Conservation (phyloP, 2,329 filamentous ascomycete species). For the Alternaria sp. region DNA sequence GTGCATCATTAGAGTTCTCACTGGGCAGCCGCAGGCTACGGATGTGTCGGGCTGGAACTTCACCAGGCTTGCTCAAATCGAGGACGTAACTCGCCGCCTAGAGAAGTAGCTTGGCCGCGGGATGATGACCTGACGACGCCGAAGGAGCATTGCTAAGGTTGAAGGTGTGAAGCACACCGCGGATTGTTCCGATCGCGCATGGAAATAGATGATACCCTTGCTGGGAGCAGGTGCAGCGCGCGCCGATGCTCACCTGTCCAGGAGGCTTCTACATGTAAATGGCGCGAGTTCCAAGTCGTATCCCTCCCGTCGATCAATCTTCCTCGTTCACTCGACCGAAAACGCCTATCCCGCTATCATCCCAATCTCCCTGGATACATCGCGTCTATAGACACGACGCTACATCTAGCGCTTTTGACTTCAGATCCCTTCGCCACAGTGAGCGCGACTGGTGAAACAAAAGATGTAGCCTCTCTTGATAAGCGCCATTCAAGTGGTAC, state of each 20-base stretch:
- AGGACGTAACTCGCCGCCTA: neutral
- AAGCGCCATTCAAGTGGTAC: constrained; percentile 13
- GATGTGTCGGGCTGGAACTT: neutral
- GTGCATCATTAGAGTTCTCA: too few relatives aligned
- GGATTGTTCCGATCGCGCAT: neutral
- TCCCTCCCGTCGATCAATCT: neutral
- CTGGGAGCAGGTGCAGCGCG: neutral
- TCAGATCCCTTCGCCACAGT: neutral
- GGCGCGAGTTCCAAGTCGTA: neutral
- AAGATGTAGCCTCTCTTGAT: neutral
- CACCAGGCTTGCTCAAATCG: neutral
- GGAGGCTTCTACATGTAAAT: neutral
- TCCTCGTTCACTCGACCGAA: neutral
- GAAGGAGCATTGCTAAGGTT: neutral
- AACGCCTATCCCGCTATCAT: neutral
- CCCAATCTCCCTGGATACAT: constrained; percentile 2
- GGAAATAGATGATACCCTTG: too few relatives aligned
- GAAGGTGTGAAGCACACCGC: neutral
- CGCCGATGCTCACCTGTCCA: neutral
- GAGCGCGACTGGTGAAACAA: neutral
- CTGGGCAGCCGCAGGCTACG: neutral
- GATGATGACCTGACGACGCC: too few relatives aligned
- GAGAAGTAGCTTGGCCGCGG: neutral
- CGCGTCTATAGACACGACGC: neutral
- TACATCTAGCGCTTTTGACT: neutral